Base-by-base conservation (phyloP, 1,284 basidiomycete genomes). In the Entoloma clypeatum region DNA sequence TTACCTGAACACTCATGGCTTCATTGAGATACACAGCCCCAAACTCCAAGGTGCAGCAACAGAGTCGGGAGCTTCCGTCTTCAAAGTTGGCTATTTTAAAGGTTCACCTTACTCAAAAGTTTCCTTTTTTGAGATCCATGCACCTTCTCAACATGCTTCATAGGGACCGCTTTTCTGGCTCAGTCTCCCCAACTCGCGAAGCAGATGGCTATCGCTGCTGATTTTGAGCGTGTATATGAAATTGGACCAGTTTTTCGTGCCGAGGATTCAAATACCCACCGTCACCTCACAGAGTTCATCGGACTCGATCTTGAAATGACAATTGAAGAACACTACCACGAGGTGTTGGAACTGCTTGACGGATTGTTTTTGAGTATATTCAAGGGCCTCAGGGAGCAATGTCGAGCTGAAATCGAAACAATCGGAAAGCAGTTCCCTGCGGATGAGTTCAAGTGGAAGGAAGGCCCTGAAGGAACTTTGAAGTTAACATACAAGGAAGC, bases 241-340 rank as follows among this genome's bases (percentile, higher is more conserved):
- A 93, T 99, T 50, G 95, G 86, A 0, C 82, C 83, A 43, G 93
- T 98, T 36, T 99, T 99, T 75, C 90, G 95, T 51, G 95, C 95
- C n/a, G 95, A 99, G 65, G 83, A 98, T 65, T 89, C 93, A 29
- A 95, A 96, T 66, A 98, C 95, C 3, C 91, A 97, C 63, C 86
- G 96, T 40, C 96, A 99, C 71, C 77, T 99, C 71, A 99, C 96
- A 32, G 96, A 99, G 66, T 99, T 98, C 67, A 90, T 93, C 53
- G 96, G 96, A 36, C 84, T 99, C 53, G 96, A 99, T 87, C 75
- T 99, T 53, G 96, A 99, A 65, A 99, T 99, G 96, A 77, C 84
- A 2, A 93, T 99, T 52, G 89, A 97, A 60, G 93, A 98, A 62
- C 93, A 98, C 64, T 99, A 99, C 59, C 94, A 99, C 67, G 96